Evolutionary conservation across 345 rosid species (phyloP), one percentile per base, ranked within the genome.

Genomic region (Anastatica hierochuntica): DNA sequence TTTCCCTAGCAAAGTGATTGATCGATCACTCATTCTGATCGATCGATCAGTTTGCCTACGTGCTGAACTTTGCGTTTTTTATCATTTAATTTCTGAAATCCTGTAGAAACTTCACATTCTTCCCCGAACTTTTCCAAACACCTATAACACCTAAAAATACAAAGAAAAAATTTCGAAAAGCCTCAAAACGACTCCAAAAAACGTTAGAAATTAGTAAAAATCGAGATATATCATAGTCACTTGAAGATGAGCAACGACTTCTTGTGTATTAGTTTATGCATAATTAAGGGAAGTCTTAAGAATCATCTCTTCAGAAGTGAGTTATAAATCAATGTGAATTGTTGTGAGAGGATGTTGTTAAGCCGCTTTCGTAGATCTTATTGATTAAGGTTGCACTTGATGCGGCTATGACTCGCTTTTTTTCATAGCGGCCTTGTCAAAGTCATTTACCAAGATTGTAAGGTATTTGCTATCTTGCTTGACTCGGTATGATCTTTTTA

Each of bases 231-330:
- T n/a, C n/a, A n/a, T n/a, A n/a, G n/a, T n/a, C n/a, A n/a, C n/a
- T n/a, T n/a, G 98, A 92, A 72, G 95, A 84, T 71, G 95, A 84
- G 26, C 98, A 92, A 54, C 69, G 96, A 48, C 90, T 92, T 40
- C 77, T 92, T 62, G 94, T 88, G 12, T 92, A 92, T 16, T 95
- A 92, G 75, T 92, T 88, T 60, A 83, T 92, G 98, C 79, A 83
- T 8, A n/a, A n/a, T n/a, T n/a, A 80, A 77, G 42, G 96, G 98
- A 37, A 92, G 98, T 79, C 71, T 92, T 75, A 96, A 92, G 51
- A 76, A 92, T 70, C 96, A 92, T 72, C 51, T 92, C 10, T 92
- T 92, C 60, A 63, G 78, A 69, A 78, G 98, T 92, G 57, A 77
- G 95, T 67, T n/a, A 3, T 49, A 3, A 12, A 15, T 42, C 43